Evolutionary conservation across 192 early-diverging fungal genomes (phyloP), one percentile per base, ranked within the genome.

Genomic region (Gonapodya sp.): DNA sequence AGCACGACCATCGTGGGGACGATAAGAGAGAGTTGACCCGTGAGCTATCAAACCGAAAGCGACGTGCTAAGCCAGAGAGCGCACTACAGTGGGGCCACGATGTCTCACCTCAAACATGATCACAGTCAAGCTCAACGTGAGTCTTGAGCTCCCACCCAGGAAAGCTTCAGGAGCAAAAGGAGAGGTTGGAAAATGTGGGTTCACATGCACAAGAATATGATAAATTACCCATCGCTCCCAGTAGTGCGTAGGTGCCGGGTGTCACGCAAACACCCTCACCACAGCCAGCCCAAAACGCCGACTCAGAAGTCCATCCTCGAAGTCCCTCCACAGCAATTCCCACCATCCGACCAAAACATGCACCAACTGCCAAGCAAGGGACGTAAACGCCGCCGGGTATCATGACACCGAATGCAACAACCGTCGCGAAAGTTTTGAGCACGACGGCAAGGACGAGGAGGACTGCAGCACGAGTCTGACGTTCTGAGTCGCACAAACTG

Each of bases 301-400:
- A 64, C 46, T 64, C 46, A 24, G 46, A 8, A 16, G 46, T 30
- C 73, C 73, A 79, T 35, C 73, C n/a, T 79, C 73, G 31, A 0
- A 37, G 1, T 31, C 78, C 14, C 18, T 81, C 36, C 78, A 81
- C 35, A 35, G 64, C 34, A 0, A 81, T 81, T 35, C 80, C 80
- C 14, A 81, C 72, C 1, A 37, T 73, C 31, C 80, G 31, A 35
- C 80, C 80, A 37, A 81, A 37, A 18, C 34, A 37, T 1, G 80
- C 80, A 31, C 80, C 80, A 8, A 81, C 78, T 8, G 80, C 78
- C 80, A 81, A 78, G 0, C 73, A 35, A 31, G 80, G 80, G 33
- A 81, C 64, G 35, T 73, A 81, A 18, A 81, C 80, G 30, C 35
- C 34, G 31, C 35, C 34, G 33, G 80, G 80, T 1, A 81, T 73